Evolutionary conservation across 2,329 filamentous ascomycete species (phyloP), one percentile per base, ranked within the genome.

Genomic region (Helicocarpus griseus): DNA sequence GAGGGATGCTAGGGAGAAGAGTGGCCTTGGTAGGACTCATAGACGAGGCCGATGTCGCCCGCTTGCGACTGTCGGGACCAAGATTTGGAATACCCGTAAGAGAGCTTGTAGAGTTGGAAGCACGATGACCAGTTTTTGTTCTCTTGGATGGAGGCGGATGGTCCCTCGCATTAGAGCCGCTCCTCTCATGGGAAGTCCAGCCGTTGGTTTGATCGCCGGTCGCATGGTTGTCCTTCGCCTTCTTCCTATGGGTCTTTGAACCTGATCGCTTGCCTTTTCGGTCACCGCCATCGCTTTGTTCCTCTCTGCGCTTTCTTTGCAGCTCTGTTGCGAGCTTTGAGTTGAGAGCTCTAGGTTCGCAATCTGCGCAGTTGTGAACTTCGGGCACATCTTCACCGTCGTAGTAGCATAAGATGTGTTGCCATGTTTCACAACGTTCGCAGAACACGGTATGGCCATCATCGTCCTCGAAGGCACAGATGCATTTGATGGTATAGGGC

Each of bases 361-460:
- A 98, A 61, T 95, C 89, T 62, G 83, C 82, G 73, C 93, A 98
- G 51, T 85, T 88, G 73, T 98, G 91, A 52, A 87, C 77, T 78
- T 75, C 85, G 70, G 68, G 90, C 71, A 72, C 86, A 78, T 76
- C 87, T 77, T 68, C 83, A 79, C 65, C 79, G 61, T 88, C 87
- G 67, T 97, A 97, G 72, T 95, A 97, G 72, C 93, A 98, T 66
- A 89, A 85, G 62, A 95, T 95, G 71, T 98, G 93, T 72, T 98
- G 93, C 93, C 93, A 98, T 47, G 89, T 93, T 67, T 95, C 87
- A 77, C 93, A 98, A 53, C 78, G 81, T 67, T 97, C 93, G 77
- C 93, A 98, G 70, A 90, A 89, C 56, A 98, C 94, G 54, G 93
- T 98, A 70, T 88, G 91, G 71, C 93, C 93, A 76, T 98, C 93